Percentiles rank a stretch among this genome's conserved stretches.
Conservation (phyloP, 495 filamentous ascomycete species). For the Echria macrotheca region DNA sequence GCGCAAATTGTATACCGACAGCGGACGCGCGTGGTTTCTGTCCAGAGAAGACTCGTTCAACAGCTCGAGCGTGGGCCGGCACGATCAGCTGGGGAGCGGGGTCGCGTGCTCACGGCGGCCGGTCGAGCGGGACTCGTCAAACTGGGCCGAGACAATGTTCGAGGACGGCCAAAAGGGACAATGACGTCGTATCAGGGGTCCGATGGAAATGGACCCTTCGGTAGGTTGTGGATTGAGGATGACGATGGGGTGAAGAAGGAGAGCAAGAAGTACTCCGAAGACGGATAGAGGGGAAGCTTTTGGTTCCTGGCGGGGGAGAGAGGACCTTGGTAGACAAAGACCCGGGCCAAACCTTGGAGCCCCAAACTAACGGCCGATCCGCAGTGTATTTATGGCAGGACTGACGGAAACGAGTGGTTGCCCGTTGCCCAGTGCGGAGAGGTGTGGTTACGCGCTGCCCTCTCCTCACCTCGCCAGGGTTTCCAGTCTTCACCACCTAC, state of each 20-base stretch:
- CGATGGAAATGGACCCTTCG: too few species aligned
- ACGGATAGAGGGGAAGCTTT: neutral
- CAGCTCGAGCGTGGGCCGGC: too few species aligned
- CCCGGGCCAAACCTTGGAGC: too few species aligned
- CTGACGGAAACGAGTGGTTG: neutral
- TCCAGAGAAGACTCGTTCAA: too few species aligned
- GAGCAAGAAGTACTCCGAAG: neutral
- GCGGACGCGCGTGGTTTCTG: too few species aligned
- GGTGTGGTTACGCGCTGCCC: neutral
- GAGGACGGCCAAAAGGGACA: neutral
- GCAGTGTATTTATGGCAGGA: constrained; percentile 1
- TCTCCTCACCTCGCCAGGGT: neutral
- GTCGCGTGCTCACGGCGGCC: constrained; percentile 20
- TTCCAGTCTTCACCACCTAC: neutral
- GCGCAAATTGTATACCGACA: too few species aligned
- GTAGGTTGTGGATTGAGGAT: neutral
- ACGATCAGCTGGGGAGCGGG: constrained; percentile 16
- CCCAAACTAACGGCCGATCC: too few species aligned
- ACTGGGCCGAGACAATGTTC: neutral
- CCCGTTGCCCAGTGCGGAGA: neutral
- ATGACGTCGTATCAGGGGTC: neutral
- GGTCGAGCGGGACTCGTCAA: constrained; percentile 2
- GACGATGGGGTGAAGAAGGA: neutral
- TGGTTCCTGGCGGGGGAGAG: neutral
- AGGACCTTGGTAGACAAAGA: too few species aligned